Evolutionary conservation across 2,329 filamentous ascomycete species (phyloP), one percentile per base, ranked within the genome.

Genomic region (Penicillium sp.): DNA sequence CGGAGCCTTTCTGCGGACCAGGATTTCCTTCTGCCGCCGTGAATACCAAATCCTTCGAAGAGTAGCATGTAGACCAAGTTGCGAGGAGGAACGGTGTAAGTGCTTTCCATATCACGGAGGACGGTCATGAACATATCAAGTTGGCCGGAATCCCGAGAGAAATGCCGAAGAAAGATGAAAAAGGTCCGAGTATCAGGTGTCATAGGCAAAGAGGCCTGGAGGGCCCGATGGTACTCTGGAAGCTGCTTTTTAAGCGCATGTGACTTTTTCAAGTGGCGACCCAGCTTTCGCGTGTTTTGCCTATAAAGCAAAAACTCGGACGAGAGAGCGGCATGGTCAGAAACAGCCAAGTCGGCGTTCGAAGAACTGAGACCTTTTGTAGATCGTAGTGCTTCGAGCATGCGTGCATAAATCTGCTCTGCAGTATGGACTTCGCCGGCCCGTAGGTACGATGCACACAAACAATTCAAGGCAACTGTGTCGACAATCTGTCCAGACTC

Each of bases 401-500:
- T 97, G 50, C 84, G 82, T 47, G 81, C 74, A 60, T 96, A 96
- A 9, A 95, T 81, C 49, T 85, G 78, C 57, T 91, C 83, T 2
- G 90, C 93, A 0, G 87, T 84, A 6, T 76, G 71, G 31, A 85
- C 79, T 62, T 98, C 90, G 32, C 85, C 85, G 11, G 85, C 83
- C 46, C 82, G 77, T 35, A 96, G 75, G 16, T 97, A 77, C 1
- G 89, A 84, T 0, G 82, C 77, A 51, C 97, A 87, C 59, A 96
- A 82, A 57, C 86, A 87, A 63, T 97, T 97, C 66, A 97, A 76
- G 11, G 89, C 85, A 2, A 86, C 77, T 0, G 87, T 90, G 65
- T 97, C 91, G 45, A 98, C 83, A 51, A 96, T 83, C 65, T 97
- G 88, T 27, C 89, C 89, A 0, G 83, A 79, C 29, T 86, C 74